Evolutionary conservation across 345 rosid species (phyloP), one percentile per base, ranked within the genome.

Genomic region (Eucalyptus paniculata): DNA sequence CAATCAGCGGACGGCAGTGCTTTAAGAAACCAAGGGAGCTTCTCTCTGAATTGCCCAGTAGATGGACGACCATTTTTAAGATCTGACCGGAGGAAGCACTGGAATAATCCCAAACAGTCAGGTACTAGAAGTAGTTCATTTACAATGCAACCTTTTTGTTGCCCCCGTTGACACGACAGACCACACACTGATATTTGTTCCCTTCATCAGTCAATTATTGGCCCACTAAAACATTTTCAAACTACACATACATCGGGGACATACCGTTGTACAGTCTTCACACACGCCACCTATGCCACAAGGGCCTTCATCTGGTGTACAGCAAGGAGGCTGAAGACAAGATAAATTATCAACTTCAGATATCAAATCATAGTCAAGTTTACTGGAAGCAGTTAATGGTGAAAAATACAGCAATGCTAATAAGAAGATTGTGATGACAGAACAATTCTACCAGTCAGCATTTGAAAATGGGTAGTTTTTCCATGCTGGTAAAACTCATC

Each of bases 1-100:
- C 99, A 97, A 90, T 97, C 99, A 91, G 99, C 97, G 44, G 99
- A 97, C n/a, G 99, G 99, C 91, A 97, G 91, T 44, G 99, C 96
- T 91, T 93, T 91, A 50, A 97, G 96, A 92, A 97, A 97, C 98
- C 97, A 97, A 67, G 99, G 99, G 87, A 97, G 96, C 93, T 97
- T 97, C 93, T 96, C 97, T 92, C 88, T 94, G 86, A 96, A 97
- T 88, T 97, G 99, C 67, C 54, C 87, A 12, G 98, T 97, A 50
- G 98, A 94, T 87, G 98, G 99, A 32, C 98, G 97, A 86, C 92
- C 95, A 50, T 90, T 93, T 91, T 92, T 91, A 91, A 97, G 94
- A 91, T 97, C 99, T 37, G 96, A 93, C 90, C 93, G 98, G 50
- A 92, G 96, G 91, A 97, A 97, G 92, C 99, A 97, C 98, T 97